Percentiles rank a stretch among this genome's conserved stretches.
phyloP scores from a whole-genome alignment of 257 asterid genomes.

The Henckelia pumila region DNA sequence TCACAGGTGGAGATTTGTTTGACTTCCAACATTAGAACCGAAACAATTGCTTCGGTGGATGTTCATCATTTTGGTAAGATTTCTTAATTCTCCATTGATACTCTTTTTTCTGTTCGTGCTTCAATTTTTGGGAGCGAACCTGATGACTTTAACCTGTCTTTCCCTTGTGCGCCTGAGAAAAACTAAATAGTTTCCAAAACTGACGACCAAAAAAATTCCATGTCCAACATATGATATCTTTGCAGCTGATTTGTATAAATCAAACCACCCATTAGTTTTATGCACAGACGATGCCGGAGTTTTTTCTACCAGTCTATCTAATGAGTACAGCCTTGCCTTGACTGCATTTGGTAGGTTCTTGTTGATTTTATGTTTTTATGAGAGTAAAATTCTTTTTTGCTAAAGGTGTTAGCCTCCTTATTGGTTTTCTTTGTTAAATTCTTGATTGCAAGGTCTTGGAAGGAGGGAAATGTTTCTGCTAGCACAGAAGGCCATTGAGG shows the following conservation, averaged over 20 bases:
- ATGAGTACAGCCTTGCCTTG: conserved; percentile 60
- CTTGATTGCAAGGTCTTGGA: conserved; percentile 50
- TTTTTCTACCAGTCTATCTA: conserved; percentile 73
- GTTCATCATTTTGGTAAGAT: conserved; percentile 90
- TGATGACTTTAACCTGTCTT: conserved; percentile 12
- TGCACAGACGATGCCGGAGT: conserved; percentile 91
- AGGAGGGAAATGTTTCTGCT: conserved; percentile 65
- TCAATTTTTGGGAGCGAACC: background rate
- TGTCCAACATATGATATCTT: conserved; percentile 23
- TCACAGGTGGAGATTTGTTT: conserved; percentile 93
- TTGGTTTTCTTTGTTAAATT: background rate
- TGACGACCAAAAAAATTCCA: conserved; percentile 3
- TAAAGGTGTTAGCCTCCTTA: background rate
- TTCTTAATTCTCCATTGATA: conserved; percentile 13
- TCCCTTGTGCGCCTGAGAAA: conserved; percentile 6
- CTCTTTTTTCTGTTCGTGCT: conserved; percentile 7
- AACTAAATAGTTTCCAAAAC: conserved; percentile 7
- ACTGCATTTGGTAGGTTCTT: conserved; percentile 58
- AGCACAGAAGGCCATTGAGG: conserved; percentile 47
- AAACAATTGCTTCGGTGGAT: conserved; percentile 76
- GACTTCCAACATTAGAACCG: conserved; percentile 86
- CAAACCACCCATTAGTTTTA: conserved; percentile 67
- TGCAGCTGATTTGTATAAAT: conserved; percentile 75
- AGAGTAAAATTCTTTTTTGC: background rate
- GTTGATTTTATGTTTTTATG: conserved; percentile 1